Evolutionary conservation across 192 early-diverging fungal genomes (phyloP).

Genomic region (Linnemannia schmuckeri): DNA sequence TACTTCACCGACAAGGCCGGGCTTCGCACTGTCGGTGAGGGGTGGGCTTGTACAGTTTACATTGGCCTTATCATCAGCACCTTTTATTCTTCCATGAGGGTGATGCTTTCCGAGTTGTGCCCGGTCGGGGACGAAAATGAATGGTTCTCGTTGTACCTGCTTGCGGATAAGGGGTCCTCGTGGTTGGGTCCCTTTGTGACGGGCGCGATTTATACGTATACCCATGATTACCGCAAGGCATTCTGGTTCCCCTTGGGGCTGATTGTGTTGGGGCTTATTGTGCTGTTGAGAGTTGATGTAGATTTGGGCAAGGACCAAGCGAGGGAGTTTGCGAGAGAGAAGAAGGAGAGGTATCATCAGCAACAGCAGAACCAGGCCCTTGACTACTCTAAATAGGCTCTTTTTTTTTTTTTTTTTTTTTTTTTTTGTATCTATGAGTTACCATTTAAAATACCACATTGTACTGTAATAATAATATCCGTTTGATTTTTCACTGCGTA

Average conservation of each 20-base stretch:
- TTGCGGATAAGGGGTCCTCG: conserved; percentile 73
- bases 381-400: background rate
- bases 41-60: conserved; percentile 34
- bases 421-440: no score
- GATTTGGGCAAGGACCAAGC: conserved; percentile 67
- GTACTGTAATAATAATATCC: no score
- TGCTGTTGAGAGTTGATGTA: conserved; percentile 59
- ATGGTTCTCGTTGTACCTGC: conserved; percentile 73
- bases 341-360: conserved; percentile 15
- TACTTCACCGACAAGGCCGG: conserved; percentile 58
- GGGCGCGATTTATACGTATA: conserved; percentile 48
- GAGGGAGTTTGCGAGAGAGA: conserved; percentile 28
- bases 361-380: background rate
- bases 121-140: conserved; percentile 75
- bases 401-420: background rate
- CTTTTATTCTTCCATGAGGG: conserved; percentile 60
- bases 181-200: conserved; percentile 67
- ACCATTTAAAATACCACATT: background rate
- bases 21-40: conserved; percentile 21
- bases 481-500: no score
- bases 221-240: conserved; percentile 59
- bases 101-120: conserved; percentile 69
- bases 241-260: conserved; percentile 62
- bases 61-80: conserved; percentile 69
- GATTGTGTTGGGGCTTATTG: conserved; percentile 55